Evolutionary conservation across 495 filamentous ascomycete genomes (phyloP).

Genomic region (Pyronema omphalodes): DNA sequence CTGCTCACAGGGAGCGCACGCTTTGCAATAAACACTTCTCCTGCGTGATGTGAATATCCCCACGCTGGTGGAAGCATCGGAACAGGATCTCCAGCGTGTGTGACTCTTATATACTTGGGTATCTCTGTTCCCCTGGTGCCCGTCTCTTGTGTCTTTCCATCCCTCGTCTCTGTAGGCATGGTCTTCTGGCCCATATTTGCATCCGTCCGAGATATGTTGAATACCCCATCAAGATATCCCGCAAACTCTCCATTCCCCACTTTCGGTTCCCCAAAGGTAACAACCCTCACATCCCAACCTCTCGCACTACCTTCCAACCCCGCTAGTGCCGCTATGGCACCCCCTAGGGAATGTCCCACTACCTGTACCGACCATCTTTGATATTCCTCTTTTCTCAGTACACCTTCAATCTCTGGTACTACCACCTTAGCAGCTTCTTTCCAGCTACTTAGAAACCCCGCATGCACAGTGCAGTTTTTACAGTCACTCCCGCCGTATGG

Average conservation of each 20-base stretch:
- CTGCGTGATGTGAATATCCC: constrained; percentile 70
- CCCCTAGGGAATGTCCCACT: constrained; percentile 81
- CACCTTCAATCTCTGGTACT: constrained; percentile 19
- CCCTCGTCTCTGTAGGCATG: too few species aligned
- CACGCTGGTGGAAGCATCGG: constrained; percentile 73
- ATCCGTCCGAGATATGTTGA: too few species aligned
- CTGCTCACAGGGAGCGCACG: constrained; percentile 42
- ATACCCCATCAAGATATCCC: constrained; percentile 26
- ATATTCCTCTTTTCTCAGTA: constrained; percentile 32
- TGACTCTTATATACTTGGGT: constrained; percentile 48
- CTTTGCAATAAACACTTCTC: constrained; percentile 72
- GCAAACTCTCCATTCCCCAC: constrained; percentile 60
- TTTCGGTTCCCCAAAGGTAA: constrained; percentile 84
- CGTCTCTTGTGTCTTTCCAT: too few species aligned
- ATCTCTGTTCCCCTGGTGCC: constrained; percentile 26
- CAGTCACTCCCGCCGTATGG: constrained; percentile 56
- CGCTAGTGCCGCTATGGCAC: constrained; percentile 77
- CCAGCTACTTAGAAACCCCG: constrained; percentile 78
- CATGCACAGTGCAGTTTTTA: constrained; percentile 74
- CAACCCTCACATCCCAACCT: constrained; percentile 55
- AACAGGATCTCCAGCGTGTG: constrained; percentile 73
- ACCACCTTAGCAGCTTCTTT: constrained; percentile 14
- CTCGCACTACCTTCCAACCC: constrained; percentile 51
- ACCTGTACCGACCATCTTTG: constrained; percentile 56
- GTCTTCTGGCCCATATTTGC: too few species aligned